A percentile compares a stretch with the other conserved stretches of the same genome.
phyloP scores from a whole-genome alignment of 1,284 basidiomycete species.

The Sanghuangporus baumii region DNA sequence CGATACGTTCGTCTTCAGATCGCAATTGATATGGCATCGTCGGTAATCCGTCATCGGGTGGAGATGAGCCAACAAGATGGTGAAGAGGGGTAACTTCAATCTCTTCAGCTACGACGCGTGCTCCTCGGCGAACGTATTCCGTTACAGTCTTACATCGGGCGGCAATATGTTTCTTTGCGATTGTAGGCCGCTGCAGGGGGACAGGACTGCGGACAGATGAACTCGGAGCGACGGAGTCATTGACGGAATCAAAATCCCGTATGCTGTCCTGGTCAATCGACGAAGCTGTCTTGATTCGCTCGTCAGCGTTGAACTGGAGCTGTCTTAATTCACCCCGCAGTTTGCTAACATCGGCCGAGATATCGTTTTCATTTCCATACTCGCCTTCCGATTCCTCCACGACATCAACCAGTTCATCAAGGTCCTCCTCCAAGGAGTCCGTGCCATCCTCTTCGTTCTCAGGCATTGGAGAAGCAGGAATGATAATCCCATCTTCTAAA shows the following conservation, averaged over 20 bases:
- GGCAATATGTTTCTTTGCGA: background rate
- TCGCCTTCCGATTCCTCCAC: constrained; percentile 38
- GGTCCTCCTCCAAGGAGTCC: constrained; percentile 26
- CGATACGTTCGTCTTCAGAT: constrained; percentile 47
- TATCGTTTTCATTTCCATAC: constrained; percentile 25
- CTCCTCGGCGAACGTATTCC: constrained; percentile 72
- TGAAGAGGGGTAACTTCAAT: constrained; percentile 44
- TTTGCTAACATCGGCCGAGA: constrained; percentile 45
- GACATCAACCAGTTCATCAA: constrained; percentile 56
- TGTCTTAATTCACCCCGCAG: constrained; percentile 63
- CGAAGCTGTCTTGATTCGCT: constrained; percentile 13
- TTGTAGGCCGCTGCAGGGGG: constrained; percentile 19
- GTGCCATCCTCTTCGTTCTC: constrained; percentile 25
- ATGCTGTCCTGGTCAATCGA: constrained; percentile 21
- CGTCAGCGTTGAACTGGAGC: constrained; percentile 27
- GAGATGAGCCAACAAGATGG: constrained; percentile 15
- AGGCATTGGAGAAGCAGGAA: constrained; percentile 32
- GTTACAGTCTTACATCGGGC: constrained; percentile 38
- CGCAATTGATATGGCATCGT: constrained; percentile 36
- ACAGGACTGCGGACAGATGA: constrained; percentile 27
- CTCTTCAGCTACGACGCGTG: constrained; percentile 54
- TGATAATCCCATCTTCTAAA: constrained; percentile 58
- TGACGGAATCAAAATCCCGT: constrained; percentile 17
- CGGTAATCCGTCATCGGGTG: constrained; percentile 24
- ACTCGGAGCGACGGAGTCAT: constrained; percentile 29